phyloP scores from a whole-genome alignment of 2,329 filamentous ascomycete species.

The Myrmaecium sp. region DNA sequence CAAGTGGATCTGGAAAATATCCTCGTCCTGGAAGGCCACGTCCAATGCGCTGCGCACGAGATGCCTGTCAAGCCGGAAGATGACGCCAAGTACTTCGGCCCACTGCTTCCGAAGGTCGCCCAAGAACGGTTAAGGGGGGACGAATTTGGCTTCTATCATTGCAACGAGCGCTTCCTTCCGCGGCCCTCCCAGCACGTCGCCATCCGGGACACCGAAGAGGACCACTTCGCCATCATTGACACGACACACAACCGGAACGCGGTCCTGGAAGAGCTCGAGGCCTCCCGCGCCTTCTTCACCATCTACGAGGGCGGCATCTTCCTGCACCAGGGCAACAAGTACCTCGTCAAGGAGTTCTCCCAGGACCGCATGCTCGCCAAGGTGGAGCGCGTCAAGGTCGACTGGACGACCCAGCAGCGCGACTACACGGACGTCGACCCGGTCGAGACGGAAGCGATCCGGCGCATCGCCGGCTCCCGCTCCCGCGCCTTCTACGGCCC shows the following conservation, averaged over 20 bases:
- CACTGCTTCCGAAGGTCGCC: conserved; percentile 53
- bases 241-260: conserved; percentile 66
- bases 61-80: conserved; percentile 73
- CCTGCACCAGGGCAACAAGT: conserved; percentile 86
- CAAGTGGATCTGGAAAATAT: conserved; percentile 88
- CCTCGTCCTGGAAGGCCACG: conserved; percentile 78
- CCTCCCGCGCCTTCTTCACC: conserved; percentile 84
- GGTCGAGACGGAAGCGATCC: conserved; percentile 76
- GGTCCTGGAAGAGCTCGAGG: conserved; percentile 90
- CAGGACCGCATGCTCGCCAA: conserved; percentile 68
- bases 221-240: conserved; percentile 90
- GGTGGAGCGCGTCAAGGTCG: conserved; percentile 76
- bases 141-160: conserved; percentile 71
- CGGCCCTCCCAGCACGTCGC: conserved; percentile 67
- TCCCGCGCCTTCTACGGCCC: conserved; percentile 69
- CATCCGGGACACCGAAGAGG: conserved; percentile 77
- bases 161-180: conserved; percentile 74
- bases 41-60: conserved; percentile 90
- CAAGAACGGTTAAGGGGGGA: conserved; percentile 58
- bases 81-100: conserved; percentile 65
- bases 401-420: conserved; percentile 87
- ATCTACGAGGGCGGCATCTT: conserved; percentile 96
- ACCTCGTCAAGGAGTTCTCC: conserved; percentile 77
- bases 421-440: conserved; percentile 93
- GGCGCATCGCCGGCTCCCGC: conserved; percentile 45